Evolutionary conservation across 2,329 filamentous ascomycete genomes (phyloP), one percentile per base, ranked within the genome.

Genomic region (Dactylella cylindrospora): DNA sequence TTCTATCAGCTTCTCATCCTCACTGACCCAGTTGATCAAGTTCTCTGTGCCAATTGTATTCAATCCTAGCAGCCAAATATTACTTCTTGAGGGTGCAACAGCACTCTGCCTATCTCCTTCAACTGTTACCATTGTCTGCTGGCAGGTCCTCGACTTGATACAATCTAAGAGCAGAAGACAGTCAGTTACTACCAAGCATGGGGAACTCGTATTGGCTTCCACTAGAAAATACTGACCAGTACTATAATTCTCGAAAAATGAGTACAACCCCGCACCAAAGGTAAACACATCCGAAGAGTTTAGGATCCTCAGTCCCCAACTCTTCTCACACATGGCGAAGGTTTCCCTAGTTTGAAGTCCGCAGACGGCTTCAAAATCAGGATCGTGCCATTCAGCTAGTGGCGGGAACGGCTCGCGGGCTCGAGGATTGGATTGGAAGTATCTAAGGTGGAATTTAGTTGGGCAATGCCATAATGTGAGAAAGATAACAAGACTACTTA

Each of bases 401-500:
- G 59, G 66, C 5, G 60, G 23, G 73, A 75, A 77, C 1, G 76
- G 76, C 5, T 69, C 68, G 3, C 75, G 75, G 2, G 74, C 73
- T 12, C 68, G 60, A 29, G 72, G 72, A 59, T 76, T 71, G 52
- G 80, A 73, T 43, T 79, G 76, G 68, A 79, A 78, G 65, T 81
- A 76, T 20, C 36, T 40, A n/a, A 8, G 15, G 6, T 12, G 6
- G 13, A 19, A 40, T 2, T n/a, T 13, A 40, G 15, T 3, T 38
- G 3, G 13, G 36, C 19, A 40, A 15, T 19, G 9, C 7, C 3
- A 12, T 23, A 2, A 23, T 6, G 36, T 40, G 6, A n/a, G 17
- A 3, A 12, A 9, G 36, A n/a, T 12, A 23, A 5, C 19, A 9
- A 5, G 36, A 2, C 5, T 15, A 20, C 36, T 40, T 88, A 88